Evolutionary conservation across 2,329 filamentous ascomycete genomes (phyloP), one percentile per base, ranked within the genome.

Genomic region (Orbilia brochopaga): DNA sequence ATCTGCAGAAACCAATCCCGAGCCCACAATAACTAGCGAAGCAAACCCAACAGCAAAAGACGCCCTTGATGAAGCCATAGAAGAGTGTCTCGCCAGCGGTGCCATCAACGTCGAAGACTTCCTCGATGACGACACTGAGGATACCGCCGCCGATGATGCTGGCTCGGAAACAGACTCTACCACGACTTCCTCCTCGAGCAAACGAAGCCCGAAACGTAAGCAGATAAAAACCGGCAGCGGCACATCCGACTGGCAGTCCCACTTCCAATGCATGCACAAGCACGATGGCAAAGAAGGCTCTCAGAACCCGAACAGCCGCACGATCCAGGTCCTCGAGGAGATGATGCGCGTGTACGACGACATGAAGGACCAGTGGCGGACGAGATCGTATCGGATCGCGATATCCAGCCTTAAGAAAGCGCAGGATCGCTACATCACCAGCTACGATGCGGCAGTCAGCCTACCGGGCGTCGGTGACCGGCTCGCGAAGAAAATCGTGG

Each of bases 401-500:
- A 89, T 95, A 57, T 82, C 83, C n/a, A 89, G 86, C 1, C 82
- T 97, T 11, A 86, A 86, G 50, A 87, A 85, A 53, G 88, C 92
- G 73, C 78, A 81, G 0, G 77, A 76, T 15, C 35, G 19, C 1
- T 48, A 65, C 35, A 61, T 72, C 11, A 21, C 55, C 6, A 60
- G 54, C 21, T 72, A 72, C 56, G 60, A 65, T 1, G 40, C 55
- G 10, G 67, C 67, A n/a, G 56, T 84, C 10, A 79, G 80, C 1
- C 82, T 97, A 0, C 86, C 87, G 0, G 85, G 83, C 66, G 87
- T 97, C 37, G 92, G 92, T 6, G 76, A 82, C 10, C 85, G 90
- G 0, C 81, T 97, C 1, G 92, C 92, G 0, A 82, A 85, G 24
- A 96, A 96, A 79, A 94, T 97, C 74, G 90, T 94, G 76, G 93